Evolutionary conservation across 1,139 yeast genomes (phyloP), one percentile per base, ranked within the genome.

Genomic region (Saccharomyces hybrid): DNA sequence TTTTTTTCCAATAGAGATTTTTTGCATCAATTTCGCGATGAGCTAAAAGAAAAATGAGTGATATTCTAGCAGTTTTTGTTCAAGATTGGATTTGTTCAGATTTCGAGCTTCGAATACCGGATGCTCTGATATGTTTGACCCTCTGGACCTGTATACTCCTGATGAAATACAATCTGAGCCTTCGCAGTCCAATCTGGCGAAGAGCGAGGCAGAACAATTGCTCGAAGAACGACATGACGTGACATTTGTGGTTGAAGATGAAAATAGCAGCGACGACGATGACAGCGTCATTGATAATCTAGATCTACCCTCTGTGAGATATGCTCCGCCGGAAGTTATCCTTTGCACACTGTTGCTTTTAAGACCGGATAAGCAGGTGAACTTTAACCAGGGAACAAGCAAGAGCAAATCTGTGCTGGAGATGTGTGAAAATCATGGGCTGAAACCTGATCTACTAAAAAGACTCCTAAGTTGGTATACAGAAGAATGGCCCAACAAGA

Each of bases 271-370:
- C 9, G 59, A 54, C 32, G 58, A 63, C 7, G 63, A 58, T 2
- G 70, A 63, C 4, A 69, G 62, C 5, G 79, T 80, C 0, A 62
- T 84, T 16, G 88, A 86, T 62, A 69, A 77, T 0, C 75, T 88
- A 8, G 96, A 89, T 66, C 72, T 89, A 8, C 96, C 96, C 0
- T 60, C 82, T 11, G 69, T 70, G 6, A 64, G 65, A 6, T 62
- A 71, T 38, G 89, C 95, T 0, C 78, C 87, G 0, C 71, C 70
- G 3, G 69, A 63, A 1, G 81, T 78, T 0, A 64, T 88, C 0
- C 47, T 72, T 2, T 64, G 76, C 0, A 66, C 84, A 0, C 69
- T 89, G 9, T 70, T 72, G 48, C 70, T 83, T 2, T 71, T 88
- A 31, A 72, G 80, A 1, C 83, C 82, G 0, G 77, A 75, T 24